Evolutionary conservation across 2,329 filamentous ascomycete species (phyloP), one percentile per base, ranked within the genome.

Genomic region (Chalaropsis thielavioides): DNA sequence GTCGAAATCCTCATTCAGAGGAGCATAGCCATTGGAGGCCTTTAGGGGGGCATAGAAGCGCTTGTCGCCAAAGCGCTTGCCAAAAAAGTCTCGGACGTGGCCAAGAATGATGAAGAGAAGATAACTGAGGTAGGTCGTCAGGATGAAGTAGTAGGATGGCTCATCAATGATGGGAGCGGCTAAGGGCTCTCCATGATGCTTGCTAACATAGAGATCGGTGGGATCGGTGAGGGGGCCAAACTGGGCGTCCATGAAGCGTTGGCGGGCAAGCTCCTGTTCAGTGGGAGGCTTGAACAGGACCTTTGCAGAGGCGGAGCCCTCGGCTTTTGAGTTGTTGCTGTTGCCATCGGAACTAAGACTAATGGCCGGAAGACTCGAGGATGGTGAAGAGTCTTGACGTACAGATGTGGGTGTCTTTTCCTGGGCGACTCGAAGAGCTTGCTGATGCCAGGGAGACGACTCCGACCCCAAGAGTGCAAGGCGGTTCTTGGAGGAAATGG

Each of bases 61-160:
- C 73, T 89, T 84, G 74, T 91, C 84, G 73, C 87, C 88, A 77
- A 99, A 96, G 68, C 89, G 85, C 80, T 97, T 96, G 75, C 94
- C 92, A 73, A 99, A 97, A 77, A 96, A 97, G 75, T 99, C 94
- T 73, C 92, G 86, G 67, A 96, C 85, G 73, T 99, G 94, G 65
- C 94, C 94, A 69, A 96, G 92, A 69, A 94, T 85, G 73, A 99
- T 97, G 71, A 99, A 83, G 70, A 97, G 86, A 69, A 99, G 82
- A 76, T 99, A 99, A 77, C 91, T 96, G 76, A 99, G 90, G 80
- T 99, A 99, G 72, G 94, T 99, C 43, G 94, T 97, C 70, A 99
- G 83, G 71, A 99, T 84, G 77, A 89, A 96, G 80, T 92, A 97
- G 78, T 96, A 97, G 19, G 92, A 90, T 51, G 94, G 92, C 75